phyloP scores from a whole-genome alignment of 768 basidiomycete genomes.

The Hysterangium stoloniferum region DNA sequence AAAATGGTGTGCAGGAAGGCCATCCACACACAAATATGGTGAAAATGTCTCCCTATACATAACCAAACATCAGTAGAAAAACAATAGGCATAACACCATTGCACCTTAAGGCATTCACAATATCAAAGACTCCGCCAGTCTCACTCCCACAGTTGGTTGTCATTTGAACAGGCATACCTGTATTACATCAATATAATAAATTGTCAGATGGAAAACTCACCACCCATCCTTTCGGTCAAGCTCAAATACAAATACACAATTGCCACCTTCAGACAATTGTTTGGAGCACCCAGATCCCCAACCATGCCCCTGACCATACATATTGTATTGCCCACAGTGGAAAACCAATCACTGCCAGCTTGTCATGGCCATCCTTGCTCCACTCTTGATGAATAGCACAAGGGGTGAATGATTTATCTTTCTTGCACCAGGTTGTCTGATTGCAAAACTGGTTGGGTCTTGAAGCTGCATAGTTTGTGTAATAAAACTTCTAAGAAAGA shows the following conservation, averaged over 20 bases:
- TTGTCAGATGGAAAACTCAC: slow-evolving; percentile 13
- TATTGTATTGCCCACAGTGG: slow-evolving; percentile 25
- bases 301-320: slow-evolving; percentile 22
- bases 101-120: slow-evolving; percentile 26
- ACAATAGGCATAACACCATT: no score
- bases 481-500: neutral
- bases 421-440: slow-evolving; percentile 21
- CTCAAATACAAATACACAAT: slow-evolving; percentile 25
- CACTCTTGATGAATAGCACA: slow-evolving; percentile 24
- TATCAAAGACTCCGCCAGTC: slow-evolving; percentile 25
- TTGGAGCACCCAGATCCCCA: slow-evolving; percentile 27
- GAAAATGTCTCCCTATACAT: slow-evolving; percentile 21
- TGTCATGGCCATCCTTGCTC: slow-evolving; percentile 30
- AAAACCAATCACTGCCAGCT: slow-evolving; percentile 26
- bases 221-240: slow-evolving; percentile 19
- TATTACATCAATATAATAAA: neutral
- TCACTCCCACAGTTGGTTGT: slow-evolving; percentile 32
- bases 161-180: slow-evolving; percentile 29
- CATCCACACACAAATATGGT: slow-evolving; percentile 17
- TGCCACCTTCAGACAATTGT: slow-evolving; percentile 19
- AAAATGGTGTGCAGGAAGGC: slow-evolving; percentile 26
- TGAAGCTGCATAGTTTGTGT: slow-evolving; percentile 5
- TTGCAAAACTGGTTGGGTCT: slow-evolving; percentile 20
- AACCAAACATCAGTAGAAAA: no score
- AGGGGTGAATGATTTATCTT: slow-evolving; percentile 17